Evolutionary conservation across 805 yeast genomes (phyloP).

Genomic region (Candida patagonica): DNA sequence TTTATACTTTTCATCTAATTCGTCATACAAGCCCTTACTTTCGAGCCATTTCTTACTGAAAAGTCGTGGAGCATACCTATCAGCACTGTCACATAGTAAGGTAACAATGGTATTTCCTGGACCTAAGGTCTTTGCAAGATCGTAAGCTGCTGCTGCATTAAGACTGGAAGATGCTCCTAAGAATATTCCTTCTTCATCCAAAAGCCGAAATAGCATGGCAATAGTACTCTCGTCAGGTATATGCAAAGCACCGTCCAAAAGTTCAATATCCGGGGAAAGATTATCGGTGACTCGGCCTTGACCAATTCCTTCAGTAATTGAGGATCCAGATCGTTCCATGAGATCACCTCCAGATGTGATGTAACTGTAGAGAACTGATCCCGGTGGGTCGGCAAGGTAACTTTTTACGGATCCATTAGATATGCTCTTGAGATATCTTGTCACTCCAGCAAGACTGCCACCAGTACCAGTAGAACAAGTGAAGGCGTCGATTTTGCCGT

Average conservation of each 20-base stretch:
- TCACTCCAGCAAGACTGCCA: conserved; percentile 81
- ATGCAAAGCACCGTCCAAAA: conserved; percentile 71
- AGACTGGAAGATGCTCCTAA: conserved; percentile 87
- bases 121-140: conserved; percentile 57
- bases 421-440: conserved; percentile 65
- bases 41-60: conserved; percentile 74
- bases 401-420: conserved; percentile 54
- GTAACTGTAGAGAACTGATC: conserved; percentile 74
- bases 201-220: conserved; percentile 69
- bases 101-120: conserved; percentile 86
- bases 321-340: conserved; percentile 65
- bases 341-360: conserved; percentile 61
- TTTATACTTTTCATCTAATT: conserved; percentile 59
- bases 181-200: conserved; percentile 85
- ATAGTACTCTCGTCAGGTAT: conserved; percentile 76
- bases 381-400: conserved; percentile 88
- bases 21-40: conserved; percentile 49
- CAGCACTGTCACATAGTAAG: conserved; percentile 83
- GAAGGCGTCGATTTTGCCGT: conserved; percentile 73
- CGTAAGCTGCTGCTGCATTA: conserved; percentile 81
- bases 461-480: conserved; percentile 92
- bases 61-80: conserved; percentile 73
- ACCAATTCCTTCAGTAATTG: conserved; percentile 94
- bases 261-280: conserved; percentile 58
- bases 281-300: conserved; percentile 89